These are phyloP conservation scores for Musa acuminata DNA, from an alignment of 176 grass and related monocot genomes.

Conservation along the genomic window DNA sequence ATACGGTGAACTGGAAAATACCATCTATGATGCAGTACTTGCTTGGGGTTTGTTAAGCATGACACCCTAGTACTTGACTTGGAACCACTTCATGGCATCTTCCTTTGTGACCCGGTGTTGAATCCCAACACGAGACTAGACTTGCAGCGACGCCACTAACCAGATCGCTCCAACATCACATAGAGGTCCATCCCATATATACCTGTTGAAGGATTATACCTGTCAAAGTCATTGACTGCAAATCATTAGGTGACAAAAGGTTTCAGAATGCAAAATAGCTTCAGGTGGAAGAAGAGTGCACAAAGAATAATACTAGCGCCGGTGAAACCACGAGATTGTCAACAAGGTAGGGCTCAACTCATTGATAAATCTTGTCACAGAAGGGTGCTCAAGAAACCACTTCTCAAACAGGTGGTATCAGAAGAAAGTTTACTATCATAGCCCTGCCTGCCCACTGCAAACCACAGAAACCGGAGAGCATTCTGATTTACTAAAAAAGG, in stretches of 20 bases:
- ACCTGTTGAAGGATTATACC: neutral
- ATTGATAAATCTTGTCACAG: slow-evolving; percentile 51
- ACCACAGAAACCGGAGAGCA: too few species aligned
- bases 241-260: neutral
- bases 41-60: neutral
- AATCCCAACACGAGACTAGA: neutral
- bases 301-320: neutral
- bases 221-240: neutral
- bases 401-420: slow-evolving; percentile 65
- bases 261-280: neutral
- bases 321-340: too few species aligned
- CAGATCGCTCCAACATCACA: neutral
- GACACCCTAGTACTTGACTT: neutral
- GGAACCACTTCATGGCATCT: neutral
- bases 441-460: neutral
- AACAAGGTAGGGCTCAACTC: slow-evolving; percentile 23
- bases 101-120: neutral
- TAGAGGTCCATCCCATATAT: neutral
- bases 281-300: neutral
- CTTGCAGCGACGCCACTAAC: neutral
- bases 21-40: neutral
- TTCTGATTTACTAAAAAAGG: neutral
- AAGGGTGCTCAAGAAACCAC: slow-evolving; percentile 16
- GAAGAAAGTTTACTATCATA: slow-evolving; percentile 31
- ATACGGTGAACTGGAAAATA: too few species aligned